Evolutionary conservation across 306 rosid species (phyloP), one percentile per base, ranked within the genome.

Genomic region (Medicago arabica): DNA sequence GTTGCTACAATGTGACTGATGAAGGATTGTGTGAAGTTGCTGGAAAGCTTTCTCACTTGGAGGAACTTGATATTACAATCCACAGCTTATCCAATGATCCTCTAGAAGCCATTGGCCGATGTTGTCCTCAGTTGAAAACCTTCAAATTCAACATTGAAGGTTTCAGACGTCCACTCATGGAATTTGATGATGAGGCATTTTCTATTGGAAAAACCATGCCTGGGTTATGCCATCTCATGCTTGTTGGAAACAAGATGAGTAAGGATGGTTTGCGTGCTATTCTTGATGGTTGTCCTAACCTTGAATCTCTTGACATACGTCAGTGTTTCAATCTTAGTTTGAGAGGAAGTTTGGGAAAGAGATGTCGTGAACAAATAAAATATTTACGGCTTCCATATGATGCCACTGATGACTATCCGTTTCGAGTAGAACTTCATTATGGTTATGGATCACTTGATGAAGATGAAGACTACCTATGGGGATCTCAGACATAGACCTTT

Each of bases 251-350:
- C 77, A 50, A 57, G 78, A 67, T 90, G 83, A 86, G 88, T 12
- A 77, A 93, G 74, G 72, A 40, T 31, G 93, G 96, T 28, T 76
- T 90, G 83, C 51, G 21, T 28, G 85, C 89, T 43, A 86, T 93
- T 79, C 88, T 93, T 18, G 83, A 83, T 41, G 82, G 87, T 13
- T 93, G 98, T 87, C 82, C 89, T 65, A 63, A 55, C 63, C 90
- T 93, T 25, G 86, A 85, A 85, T 84, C 86, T 46, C 96, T 92
- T 40, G 96, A 92, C 75, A 71, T 92, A 40, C 86, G 91, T 3
- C 69, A 28, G 1, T 90, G 98, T 77, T 84, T 71, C 77, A 80
- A 85, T 44, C 51, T 93, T 61, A 70, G 15, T 14, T 41, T 87
- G 44, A 73, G 4, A 3, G 91, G 82, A 66, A 36, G 62, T 75